phyloP scores from a whole-genome alignment of 371 early-diverging fungal species.

The Mortierella sp. region DNA sequence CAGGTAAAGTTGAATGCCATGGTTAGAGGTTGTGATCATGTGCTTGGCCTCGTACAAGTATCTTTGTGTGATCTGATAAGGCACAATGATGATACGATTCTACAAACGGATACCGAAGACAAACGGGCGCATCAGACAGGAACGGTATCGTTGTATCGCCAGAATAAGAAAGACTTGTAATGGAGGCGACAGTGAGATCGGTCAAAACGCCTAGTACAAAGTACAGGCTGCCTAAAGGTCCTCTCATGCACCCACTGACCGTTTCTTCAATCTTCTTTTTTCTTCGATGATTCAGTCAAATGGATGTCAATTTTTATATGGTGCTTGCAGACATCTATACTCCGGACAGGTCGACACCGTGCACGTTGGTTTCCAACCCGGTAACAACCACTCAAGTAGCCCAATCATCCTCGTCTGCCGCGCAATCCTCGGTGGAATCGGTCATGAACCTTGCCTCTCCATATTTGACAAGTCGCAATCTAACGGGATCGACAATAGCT shows the following conservation, averaged over 20 bases:
- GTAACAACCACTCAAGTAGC: constrained; percentile 59
- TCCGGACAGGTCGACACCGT: constrained; percentile 55
- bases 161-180: too few species aligned
- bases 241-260: neutral
- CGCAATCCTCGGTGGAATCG: constrained; percentile 19
- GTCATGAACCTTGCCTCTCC: constrained; percentile 51
- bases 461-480: constrained; percentile 64
- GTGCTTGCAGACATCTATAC: constrained; percentile 72
- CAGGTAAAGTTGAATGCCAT: constrained; percentile 51
- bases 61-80: too few species aligned
- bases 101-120: too few species aligned
- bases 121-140: too few species aligned
- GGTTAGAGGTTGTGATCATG: too few species aligned
- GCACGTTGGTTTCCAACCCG: constrained; percentile 64
- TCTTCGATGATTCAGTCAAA: constrained; percentile 48
- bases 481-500: constrained; percentile 79
- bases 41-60: too few species aligned
- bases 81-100: too few species aligned
- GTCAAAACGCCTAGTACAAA: too few species aligned
- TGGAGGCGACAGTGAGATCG: too few species aligned
- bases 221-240: too few species aligned
- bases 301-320: constrained; percentile 67
- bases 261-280: neutral
- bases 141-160: too few species aligned
- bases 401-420: constrained; percentile 13